These are phyloP conservation scores for Claviceps sp. DNA, from an alignment of 2,329 filamentous ascomycete genomes.

Conservation along the genomic window DNA sequence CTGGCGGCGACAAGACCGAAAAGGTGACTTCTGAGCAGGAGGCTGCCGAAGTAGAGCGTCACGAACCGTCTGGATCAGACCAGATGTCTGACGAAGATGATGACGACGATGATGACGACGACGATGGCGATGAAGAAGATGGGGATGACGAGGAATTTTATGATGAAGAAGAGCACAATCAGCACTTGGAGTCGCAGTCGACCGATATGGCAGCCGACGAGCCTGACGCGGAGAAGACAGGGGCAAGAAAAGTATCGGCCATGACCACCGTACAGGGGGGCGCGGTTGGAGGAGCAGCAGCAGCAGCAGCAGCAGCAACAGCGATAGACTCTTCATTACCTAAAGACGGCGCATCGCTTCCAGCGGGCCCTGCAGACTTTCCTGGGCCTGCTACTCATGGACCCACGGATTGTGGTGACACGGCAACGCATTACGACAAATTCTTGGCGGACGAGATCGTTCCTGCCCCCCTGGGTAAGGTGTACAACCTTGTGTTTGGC, in stretches of 20 bases:
- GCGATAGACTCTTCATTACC: slow-evolving; percentile 27
- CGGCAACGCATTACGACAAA: slow-evolving; percentile 69
- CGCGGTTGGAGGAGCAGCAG: not conserved
- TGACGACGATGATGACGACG: slow-evolving; percentile 52
- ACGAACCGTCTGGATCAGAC: slow-evolving; percentile 43
- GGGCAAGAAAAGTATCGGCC: slow-evolving; percentile 61
- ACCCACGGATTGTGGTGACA: slow-evolving; percentile 76
- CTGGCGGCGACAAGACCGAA: slow-evolving; percentile 81
- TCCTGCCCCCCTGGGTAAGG: slow-evolving; percentile 76
- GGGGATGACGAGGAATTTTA: slow-evolving; percentile 53
- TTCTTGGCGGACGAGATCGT: slow-evolving; percentile 76
- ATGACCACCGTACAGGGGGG: slow-evolving; percentile 27
- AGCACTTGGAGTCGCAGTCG: slow-evolving; percentile 48
- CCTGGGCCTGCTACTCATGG: slow-evolving; percentile 73
- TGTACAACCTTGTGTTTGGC: slow-evolving; percentile 82
- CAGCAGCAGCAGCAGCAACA: not conserved
- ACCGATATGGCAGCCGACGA: slow-evolving; percentile 26
- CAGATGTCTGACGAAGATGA: slow-evolving; percentile 49
- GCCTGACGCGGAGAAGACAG: slow-evolving; percentile 47
- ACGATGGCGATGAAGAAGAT: slow-evolving; percentile 59
- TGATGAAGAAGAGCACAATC: slow-evolving; percentile 66
- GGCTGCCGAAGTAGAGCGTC: slow-evolving; percentile 22
- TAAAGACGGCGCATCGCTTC: slow-evolving; percentile 31
- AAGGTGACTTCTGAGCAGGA: slow-evolving; percentile 48
- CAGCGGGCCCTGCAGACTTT: slow-evolving; percentile 47